Evolutionary conservation across 192 early-diverging fungal genomes (phyloP), one percentile per base, ranked within the genome.

Genomic region (Dissophora globulifera): DNA sequence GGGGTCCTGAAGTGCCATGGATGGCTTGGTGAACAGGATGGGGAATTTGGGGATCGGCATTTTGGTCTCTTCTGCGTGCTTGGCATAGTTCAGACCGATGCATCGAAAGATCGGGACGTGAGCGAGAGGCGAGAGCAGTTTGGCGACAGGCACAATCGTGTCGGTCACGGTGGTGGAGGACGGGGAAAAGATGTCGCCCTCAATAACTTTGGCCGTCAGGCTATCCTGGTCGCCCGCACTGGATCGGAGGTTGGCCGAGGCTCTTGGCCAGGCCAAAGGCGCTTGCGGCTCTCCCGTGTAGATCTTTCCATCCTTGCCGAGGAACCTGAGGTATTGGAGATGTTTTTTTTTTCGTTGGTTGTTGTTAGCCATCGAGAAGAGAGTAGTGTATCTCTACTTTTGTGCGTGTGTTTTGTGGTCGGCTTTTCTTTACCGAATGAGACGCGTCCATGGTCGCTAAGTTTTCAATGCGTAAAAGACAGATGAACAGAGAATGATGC

Each of bases 1-100:
- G 31, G 85, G 86, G 42, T 78, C 66, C 26, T 80, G 80, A 47
- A 86, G 58, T 13, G 79, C 67, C 16, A 46, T 42, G 0, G 82
- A 46, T 7, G 85, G 84, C 51, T 90, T 90, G 48, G 80, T 86
- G 50, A 90, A 90, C 16, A 90, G 50, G 48, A 90, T 83, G 0
- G 88, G 88, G 45, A 59, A 62, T 41, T 71, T 61, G 12, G 86
- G 85, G 29, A 82, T 68, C 3, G 69, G 47, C 66, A 78, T 63
- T 1, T 82, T 84, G 22, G 85, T 84, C 55, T 90, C 88, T 20
- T 66, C 54, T 2, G 87, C 86, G 62, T 90, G 88, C 30, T 75
- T 62, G 1, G 66, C 69, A 66, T 90, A 90, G 55, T 90, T 90
- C 33, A 90, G 61, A 0, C 88, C 88, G 32, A 90, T 86, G 45